A percentile compares a stretch with the other conserved stretches of the same genome.
Evolutionary conservation across 441 rosid genomes (phyloP).

Genomic region (Gossypium gossypioides): DNA sequence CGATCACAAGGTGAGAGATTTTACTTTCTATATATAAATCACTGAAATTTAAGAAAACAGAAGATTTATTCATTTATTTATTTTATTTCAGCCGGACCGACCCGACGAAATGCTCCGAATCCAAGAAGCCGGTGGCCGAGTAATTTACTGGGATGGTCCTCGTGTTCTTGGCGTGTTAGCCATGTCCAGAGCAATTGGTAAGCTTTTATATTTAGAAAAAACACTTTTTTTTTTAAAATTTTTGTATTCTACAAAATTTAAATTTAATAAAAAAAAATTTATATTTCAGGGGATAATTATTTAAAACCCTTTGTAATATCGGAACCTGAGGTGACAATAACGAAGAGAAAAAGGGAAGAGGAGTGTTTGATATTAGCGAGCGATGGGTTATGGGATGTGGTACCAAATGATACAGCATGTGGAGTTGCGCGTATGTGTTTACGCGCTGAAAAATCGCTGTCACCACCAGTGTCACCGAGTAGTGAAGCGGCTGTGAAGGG

Average conservation of each 20-base stretch:
- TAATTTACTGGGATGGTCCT: slow-evolving; percentile 83
- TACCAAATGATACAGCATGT: slow-evolving; percentile 70
- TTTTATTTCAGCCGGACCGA: slow-evolving; percentile 61
- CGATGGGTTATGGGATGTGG: slow-evolving; percentile 94
- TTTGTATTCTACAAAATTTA: neutral
- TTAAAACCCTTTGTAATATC: slow-evolving; percentile 76
- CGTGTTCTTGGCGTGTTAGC: slow-evolving; percentile 85
- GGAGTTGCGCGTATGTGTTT: slow-evolving; percentile 72
- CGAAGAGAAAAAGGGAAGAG: slow-evolving; percentile 51
- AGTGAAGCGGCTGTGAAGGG: slow-evolving; percentile 20
- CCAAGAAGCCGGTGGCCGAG: slow-evolving; percentile 76
- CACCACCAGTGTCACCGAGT: slow-evolving; percentile 15
- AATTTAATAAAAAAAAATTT: neutral
- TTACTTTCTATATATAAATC: neutral
- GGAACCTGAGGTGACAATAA: slow-evolving; percentile 72
- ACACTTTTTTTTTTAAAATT: neutral
- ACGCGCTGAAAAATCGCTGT: slow-evolving; percentile 22
- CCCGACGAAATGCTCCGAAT: slow-evolving; percentile 80
- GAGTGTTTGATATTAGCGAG: slow-evolving; percentile 82
- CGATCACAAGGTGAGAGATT: slow-evolving; percentile 64
- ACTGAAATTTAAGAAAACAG: neutral
- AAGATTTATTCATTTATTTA: neutral
- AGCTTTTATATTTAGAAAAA: neutral
- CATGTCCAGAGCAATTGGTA: slow-evolving; percentile 91
- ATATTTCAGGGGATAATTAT: slow-evolving; percentile 48